Evolutionary conservation across 805 yeast species (phyloP), one percentile per base, ranked within the genome.

Genomic region (Blastobotrys mokoenaii): DNA sequence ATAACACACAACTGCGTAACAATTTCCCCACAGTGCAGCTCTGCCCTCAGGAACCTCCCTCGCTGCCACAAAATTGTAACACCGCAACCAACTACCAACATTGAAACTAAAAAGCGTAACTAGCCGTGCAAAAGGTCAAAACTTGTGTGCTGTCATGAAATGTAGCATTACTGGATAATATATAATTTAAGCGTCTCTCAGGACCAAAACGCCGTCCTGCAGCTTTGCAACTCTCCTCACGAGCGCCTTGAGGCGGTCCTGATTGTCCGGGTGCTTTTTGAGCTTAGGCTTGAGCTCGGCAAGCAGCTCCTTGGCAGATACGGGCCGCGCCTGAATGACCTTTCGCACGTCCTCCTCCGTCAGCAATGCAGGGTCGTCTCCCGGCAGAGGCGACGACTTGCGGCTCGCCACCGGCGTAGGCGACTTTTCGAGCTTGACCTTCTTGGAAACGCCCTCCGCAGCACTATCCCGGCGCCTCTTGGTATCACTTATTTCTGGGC

Each of bases 341-440:
- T 68, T 70, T 49, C 82, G 73, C 44, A 89, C 84, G 57, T 86
- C 95, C 40, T 74, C 77, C 31, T 78, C 82, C 0, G 89, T 82
- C 14, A 85, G 77, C 40, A 83, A 60, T 8, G 56, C 16, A n/a
- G 51, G 29, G 3, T 48, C 56, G 47, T 69, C 65, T 9, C 47
- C 32, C 11, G 47, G 36, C 25, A 25, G 12, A 5, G 43, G 37
- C 6, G 35, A 14, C 35, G 14, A 14, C 51, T 40, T 52, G 47
- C 4, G 43, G 32, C 27, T 22, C 8, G 27, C 7, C 27, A 22
- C 27, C 3, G 51, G 44, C 14, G 53, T 43, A 1, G 51, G 45
- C 20, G 45, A 44, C 29, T 29, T 25, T 41, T 37, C 51, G 22
- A 51, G 32, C 49, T 61, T 59, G 46, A 60, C 45, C 49, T 63